Evolutionary conservation across 371 early-diverging fungal genomes (phyloP), one percentile per base, ranked within the genome.

Genomic region (Nematocida sp.): DNA sequence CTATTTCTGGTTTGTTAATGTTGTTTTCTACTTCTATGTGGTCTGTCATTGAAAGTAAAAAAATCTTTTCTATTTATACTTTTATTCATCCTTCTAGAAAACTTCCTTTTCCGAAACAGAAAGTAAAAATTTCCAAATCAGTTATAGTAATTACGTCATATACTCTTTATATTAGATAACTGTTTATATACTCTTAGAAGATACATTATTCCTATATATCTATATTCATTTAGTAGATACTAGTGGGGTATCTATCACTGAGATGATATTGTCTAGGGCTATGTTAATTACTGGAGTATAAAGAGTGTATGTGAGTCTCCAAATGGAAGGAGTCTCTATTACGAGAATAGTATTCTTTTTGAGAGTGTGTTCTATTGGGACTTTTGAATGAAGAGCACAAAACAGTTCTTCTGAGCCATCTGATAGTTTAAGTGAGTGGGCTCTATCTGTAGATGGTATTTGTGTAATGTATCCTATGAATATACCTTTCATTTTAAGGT

Each of bases 341-440:
- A 60, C 46, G 2, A 70, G 23, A 45, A 70, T 60, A 19, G 55
- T 27, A 19, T 70, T 47, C 40, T 70, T 70, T 25, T 70, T 49
- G 25, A 70, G 19, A 19, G 19, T 29, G 47, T 57, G 32, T 25
- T 37, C 34, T 34, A 27, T 17, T 32, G 34, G 7, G 5, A 48
- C 46, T 2, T 27, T 29, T 5, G 74, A 51, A 25, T 55, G 55
- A 19, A 70, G 51, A 31, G 74, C 63, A 29, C 74, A 70, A 17
- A 48, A 7, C 9, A 70, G 48, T 11, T 60, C 51, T 2, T 46
- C 55, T 34, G 55, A 27, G 35, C 47, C 61, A 49, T 70, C 74
- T 35, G 60, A 1, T 43, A 70, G 23, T 25, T n/a, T 15, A 19
- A 60, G 11, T 4, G n/a, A 5, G 19, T 32, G 37, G 2, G 60